Evolutionary conservation across 805 yeast species (phyloP).

Genomic region (Barnettozyma sp.): DNA sequence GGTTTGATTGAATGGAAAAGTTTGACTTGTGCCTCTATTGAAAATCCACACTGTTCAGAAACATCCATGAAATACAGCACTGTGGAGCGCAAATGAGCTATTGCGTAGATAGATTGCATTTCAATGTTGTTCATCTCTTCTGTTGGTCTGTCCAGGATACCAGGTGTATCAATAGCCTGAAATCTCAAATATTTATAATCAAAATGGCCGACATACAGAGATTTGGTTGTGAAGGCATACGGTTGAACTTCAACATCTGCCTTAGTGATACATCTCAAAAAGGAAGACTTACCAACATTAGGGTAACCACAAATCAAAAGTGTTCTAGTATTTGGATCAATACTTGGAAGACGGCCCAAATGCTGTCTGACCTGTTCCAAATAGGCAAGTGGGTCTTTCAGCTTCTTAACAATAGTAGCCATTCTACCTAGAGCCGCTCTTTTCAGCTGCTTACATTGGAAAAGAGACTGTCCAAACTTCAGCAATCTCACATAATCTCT

Average conservation of each 20-base stretch:
- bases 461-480: slow-evolving; percentile 95
- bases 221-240: slow-evolving; percentile 97
- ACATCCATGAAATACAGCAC: slow-evolving; percentile 97
- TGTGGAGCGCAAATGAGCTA: slow-evolving; percentile 96
- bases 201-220: slow-evolving; percentile 95
- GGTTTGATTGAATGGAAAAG: slow-evolving; percentile 96
- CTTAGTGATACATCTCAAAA: slow-evolving; percentile 85
- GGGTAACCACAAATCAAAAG: slow-evolving; percentile 97
- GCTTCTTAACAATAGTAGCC: slow-evolving; percentile 95
- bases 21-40: slow-evolving; percentile 95
- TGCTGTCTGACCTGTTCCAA: slow-evolving; percentile 99
- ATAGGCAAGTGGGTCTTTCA: slow-evolving; percentile 89
- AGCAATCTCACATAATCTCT: slow-evolving; percentile 91
- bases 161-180: slow-evolving; percentile 99
- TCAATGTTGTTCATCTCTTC: slow-evolving; percentile 99
- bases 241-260: slow-evolving; percentile 99
- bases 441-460: slow-evolving; percentile 97
- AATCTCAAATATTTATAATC: slow-evolving; percentile 96
- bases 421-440: slow-evolving; percentile 99
- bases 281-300: slow-evolving; percentile 97
- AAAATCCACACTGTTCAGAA: slow-evolving; percentile 98
- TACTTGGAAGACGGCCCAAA: slow-evolving; percentile 94
- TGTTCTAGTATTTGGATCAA: slow-evolving; percentile 98
- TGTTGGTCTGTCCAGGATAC: slow-evolving; percentile 96
- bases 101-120: slow-evolving; percentile 98